Evolutionary conservation across 2,329 filamentous ascomycete species (phyloP), one percentile per base, ranked within the genome.

Genomic region (Arthrinium phaeospermum): DNA sequence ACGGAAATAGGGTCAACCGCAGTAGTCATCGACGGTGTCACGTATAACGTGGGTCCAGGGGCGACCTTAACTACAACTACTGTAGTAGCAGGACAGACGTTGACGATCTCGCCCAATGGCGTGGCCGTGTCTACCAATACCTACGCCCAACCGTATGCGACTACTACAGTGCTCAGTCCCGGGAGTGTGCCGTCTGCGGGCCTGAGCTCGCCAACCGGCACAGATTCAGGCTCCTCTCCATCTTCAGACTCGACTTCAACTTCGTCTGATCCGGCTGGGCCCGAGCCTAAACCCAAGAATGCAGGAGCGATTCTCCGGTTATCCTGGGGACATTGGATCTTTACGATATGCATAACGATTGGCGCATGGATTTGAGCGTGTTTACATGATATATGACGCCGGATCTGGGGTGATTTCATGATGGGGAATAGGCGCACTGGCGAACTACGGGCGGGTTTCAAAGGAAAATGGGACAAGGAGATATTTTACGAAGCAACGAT

Each of bases 51-150:
- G 68, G 88, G 87, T 0, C 82, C 85, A 0, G 83, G 82, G 14
- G 81, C 82, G 2, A 78, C 78, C n/a, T 77, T 78, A 14, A 85
- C 80, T 0, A 44, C 74, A 13, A 89, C 85, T 0, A 86, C 85
- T 0, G 81, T 86, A 0, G 80, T 89, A 4, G 85, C 83, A 7
- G 85, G 86, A 1, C 82, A 90, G 77, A 87, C 83, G 0, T 80
- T 91, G 41, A 88, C 84, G 0, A 84, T 90, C 57, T 87, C 84
- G 0, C 84, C 88, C 0, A 78, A 77, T 2, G 89, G 88, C n/a
- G 80, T 90, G 8, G 79, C 80, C 6, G 81, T 88, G 57, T 82
- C 83, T 24, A 85, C 85, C 0, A 80, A 87, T 73, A 88, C 82
- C 4, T 76, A 88, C 34, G 75, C 78, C 7, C 84, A 82, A 70